phyloP scores from a whole-genome alignment of 495 filamentous ascomycete species.

The Lasiosphaeria miniovina region DNA sequence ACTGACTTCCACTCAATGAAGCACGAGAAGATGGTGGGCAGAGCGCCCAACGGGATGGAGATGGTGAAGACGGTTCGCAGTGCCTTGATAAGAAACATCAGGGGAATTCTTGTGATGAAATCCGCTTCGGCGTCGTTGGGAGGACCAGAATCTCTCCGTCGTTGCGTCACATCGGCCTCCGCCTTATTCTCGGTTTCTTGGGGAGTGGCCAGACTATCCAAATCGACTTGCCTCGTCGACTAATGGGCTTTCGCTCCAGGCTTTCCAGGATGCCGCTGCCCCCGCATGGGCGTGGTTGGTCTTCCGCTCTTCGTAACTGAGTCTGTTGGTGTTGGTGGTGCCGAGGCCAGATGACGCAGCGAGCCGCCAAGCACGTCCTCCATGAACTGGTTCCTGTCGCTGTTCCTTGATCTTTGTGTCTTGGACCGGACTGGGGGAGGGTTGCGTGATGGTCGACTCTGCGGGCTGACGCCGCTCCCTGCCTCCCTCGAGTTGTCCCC shows the following conservation, averaged over 20 bases:
- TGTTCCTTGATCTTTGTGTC: not conserved
- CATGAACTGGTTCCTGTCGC: slow-evolving; percentile 4
- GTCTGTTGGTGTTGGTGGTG: slow-evolving; percentile 8
- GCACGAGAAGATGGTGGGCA: slow-evolving; percentile 38
- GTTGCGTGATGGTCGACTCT: not conserved
- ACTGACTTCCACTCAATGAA: slow-evolving; percentile 53
- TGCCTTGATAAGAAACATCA: slow-evolving; percentile 31
- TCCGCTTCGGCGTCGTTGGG: slow-evolving; percentile 7
- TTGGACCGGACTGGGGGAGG: not conserved
- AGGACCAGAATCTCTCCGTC: not conserved
- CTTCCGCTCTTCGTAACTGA: slow-evolving; percentile 17
- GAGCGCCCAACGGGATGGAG: slow-evolving; percentile 33
- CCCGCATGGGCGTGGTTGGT: slow-evolving; percentile 21
- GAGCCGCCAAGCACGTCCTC: slow-evolving; percentile 6
- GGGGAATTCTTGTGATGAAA: slow-evolving; percentile 29
- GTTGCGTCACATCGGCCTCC: not conserved
- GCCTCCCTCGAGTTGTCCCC: not conserved
- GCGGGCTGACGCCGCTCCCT: not conserved
- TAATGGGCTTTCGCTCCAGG: slow-evolving; percentile 17
- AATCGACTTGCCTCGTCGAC: slow-evolving; percentile 12
- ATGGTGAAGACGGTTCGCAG: slow-evolving; percentile 30
- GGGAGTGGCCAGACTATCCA: not conserved
- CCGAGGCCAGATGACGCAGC: slow-evolving; percentile 7
- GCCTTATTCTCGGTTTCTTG: not conserved
- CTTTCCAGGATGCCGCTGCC: slow-evolving; percentile 35